phyloP scores from a whole-genome alignment of 2,329 filamentous ascomycete species.

The Grosmannia huntii region DNA sequence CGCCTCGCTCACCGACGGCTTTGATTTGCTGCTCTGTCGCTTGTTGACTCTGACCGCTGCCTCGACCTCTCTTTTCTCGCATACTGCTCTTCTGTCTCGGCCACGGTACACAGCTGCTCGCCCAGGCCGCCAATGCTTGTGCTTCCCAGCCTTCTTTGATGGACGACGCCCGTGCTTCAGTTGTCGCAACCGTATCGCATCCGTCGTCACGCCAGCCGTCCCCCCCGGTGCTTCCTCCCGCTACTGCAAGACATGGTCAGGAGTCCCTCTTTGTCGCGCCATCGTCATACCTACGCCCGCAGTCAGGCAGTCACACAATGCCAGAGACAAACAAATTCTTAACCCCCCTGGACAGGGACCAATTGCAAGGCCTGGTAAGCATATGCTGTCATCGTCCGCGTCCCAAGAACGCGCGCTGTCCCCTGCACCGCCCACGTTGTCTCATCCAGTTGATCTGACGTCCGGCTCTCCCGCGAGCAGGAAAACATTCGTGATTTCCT shows the following conservation, averaged over 20 bases:
- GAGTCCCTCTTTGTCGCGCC: slow-evolving; percentile 47
- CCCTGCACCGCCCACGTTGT: not conserved
- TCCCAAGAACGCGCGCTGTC: not conserved
- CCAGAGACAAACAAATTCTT: slow-evolving; percentile 26
- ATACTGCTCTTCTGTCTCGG: not conserved
- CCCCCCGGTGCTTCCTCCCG: slow-evolving; percentile 5
- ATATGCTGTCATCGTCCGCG: not conserved
- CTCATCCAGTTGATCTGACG: not conserved
- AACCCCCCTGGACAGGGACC: slow-evolving; percentile 59
- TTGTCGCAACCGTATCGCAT: too few species aligned
- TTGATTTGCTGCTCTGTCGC: not conserved
- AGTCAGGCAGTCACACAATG: slow-evolving; percentile 26
- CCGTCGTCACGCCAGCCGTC: too few species aligned
- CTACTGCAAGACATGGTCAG: slow-evolving; percentile 23
- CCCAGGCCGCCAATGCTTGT: not conserved
- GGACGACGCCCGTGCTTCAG: slow-evolving; percentile 3
- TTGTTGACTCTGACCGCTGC: not conserved
- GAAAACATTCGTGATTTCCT: slow-evolving; percentile 65
- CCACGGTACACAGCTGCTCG: not conserved
- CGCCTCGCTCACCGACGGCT: not conserved
- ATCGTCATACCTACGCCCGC: slow-evolving; percentile 42
- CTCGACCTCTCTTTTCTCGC: not conserved
- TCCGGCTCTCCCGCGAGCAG: not conserved
- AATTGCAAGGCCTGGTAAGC: slow-evolving; percentile 65
- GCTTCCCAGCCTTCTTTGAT: slow-evolving; percentile 1